Evolutionary conservation across 257 asterid species (phyloP).

Genomic region (Solanum piurae): DNA sequence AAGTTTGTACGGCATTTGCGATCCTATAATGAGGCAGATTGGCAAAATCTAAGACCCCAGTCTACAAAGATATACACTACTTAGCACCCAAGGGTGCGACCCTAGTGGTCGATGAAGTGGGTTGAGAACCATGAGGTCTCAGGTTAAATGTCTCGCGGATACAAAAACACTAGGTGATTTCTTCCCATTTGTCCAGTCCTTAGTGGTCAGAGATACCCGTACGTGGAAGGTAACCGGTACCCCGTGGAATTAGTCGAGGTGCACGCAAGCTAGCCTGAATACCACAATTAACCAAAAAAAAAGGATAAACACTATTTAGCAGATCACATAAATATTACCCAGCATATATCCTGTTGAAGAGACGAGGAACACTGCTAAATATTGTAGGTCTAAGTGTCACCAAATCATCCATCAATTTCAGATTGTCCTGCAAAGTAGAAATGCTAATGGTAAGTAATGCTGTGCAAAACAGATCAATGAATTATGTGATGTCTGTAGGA

Average conservation of each 20-base stretch:
- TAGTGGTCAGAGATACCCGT: neutral
- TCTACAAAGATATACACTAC: neutral
- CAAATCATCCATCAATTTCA: constrained; percentile 92
- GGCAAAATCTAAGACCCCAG: constrained; percentile 7
- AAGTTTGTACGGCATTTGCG: constrained; percentile 66
- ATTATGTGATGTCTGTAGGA: neutral
- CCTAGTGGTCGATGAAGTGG: neutral
- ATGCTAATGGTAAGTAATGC: neutral
- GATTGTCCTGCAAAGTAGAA: constrained; percentile 55
- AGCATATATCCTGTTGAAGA: constrained; percentile 92
- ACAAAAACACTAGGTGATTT: neutral
- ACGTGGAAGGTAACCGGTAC: neutral
- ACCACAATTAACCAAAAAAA: neutral
- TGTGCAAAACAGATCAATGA: neutral
- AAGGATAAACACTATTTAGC: neutral
- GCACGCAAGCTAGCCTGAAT: neutral
- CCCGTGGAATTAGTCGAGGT: neutral
- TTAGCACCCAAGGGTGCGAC: neutral
- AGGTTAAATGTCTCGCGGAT: neutral
- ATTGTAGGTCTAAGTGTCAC: constrained; percentile 83
- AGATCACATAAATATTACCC: constrained; percentile 42
- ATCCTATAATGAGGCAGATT: constrained; percentile 36
- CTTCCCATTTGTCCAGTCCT: neutral
- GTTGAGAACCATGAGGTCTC: neutral
- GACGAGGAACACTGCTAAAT: constrained; percentile 95